These are phyloP conservation scores for Lyophyllum atratum DNA, from an alignment of 768 basidiomycete genomes.

Conservation along the genomic window DNA sequence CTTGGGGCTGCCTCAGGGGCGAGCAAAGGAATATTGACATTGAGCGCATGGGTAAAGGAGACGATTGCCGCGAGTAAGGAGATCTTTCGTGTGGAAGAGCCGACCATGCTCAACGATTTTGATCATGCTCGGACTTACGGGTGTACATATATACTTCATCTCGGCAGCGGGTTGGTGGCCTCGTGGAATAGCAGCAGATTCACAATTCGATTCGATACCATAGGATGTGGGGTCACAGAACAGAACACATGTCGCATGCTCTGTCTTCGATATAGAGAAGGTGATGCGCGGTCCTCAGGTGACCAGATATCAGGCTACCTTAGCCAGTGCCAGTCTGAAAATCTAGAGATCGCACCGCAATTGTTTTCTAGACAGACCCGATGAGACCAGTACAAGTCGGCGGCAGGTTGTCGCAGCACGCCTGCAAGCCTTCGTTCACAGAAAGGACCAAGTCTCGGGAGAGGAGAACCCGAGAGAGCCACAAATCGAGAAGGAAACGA, in stretches of 20 bases:
- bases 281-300: neutral
- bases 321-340: too few relatives aligned
- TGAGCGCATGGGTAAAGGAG: neutral
- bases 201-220: too few relatives aligned
- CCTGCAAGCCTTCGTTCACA: too few relatives aligned
- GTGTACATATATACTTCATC: neutral
- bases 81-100: neutral
- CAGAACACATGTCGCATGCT: too few relatives aligned
- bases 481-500: too few relatives aligned
- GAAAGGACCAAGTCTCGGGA: too few relatives aligned
- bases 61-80: neutral
- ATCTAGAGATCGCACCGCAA: too few relatives aligned
- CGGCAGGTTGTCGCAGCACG: too few relatives aligned
- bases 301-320: neutral
- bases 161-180: neutral
- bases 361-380: too few relatives aligned
- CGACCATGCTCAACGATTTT: neutral
- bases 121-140: neutral
- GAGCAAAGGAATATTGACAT: constrained; percentile 8
- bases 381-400: too few relatives aligned
- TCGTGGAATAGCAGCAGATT: neutral
- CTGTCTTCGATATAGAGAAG: neutral
- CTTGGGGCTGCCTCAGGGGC: constrained; percentile 6
- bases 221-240: neutral
- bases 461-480: too few relatives aligned